phyloP scores from a whole-genome alignment of 140 eudicot genomes.

The Flaveria floridana region DNA sequence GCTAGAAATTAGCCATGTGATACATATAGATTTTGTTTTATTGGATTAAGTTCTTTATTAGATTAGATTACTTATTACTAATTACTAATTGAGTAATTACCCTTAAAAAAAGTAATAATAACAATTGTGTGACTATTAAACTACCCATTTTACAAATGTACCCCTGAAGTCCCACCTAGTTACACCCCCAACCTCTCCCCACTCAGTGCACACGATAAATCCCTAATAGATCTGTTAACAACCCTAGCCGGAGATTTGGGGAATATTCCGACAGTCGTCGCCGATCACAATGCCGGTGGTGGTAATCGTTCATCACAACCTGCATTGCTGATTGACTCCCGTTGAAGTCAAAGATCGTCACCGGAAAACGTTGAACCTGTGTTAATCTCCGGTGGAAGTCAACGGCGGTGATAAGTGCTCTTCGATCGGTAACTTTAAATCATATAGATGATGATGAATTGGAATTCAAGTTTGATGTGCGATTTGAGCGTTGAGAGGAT shows the following conservation, averaged over 20 bases:
- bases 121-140: no score
- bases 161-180: constrained; percentile 2
- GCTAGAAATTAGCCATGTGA: no score
- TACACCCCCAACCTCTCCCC: background rate
- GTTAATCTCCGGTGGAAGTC: background rate
- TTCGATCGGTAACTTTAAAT: constrained; percentile 5
- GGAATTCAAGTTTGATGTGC: background rate
- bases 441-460: background rate
- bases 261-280: constrained; percentile 11
- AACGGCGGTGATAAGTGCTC: constrained; percentile 20
- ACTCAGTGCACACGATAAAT: background rate
- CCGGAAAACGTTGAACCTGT: constrained; percentile 14
- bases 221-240: constrained; percentile 6
- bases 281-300: constrained; percentile 14
- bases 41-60: no score
- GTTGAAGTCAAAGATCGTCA: background rate
- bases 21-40: no score
- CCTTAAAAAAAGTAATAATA: no score
- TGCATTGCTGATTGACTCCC: constrained; percentile 26
- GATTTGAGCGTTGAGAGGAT: constrained; percentile 13
- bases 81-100: no score
- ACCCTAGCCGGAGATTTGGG: constrained; percentile 22
- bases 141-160: background rate
- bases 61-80: no score
- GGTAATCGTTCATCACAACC: constrained; percentile 23